Evolutionary conservation across 768 basidiomycete species (phyloP).

Genomic region (Amanita pallidorosea): DNA sequence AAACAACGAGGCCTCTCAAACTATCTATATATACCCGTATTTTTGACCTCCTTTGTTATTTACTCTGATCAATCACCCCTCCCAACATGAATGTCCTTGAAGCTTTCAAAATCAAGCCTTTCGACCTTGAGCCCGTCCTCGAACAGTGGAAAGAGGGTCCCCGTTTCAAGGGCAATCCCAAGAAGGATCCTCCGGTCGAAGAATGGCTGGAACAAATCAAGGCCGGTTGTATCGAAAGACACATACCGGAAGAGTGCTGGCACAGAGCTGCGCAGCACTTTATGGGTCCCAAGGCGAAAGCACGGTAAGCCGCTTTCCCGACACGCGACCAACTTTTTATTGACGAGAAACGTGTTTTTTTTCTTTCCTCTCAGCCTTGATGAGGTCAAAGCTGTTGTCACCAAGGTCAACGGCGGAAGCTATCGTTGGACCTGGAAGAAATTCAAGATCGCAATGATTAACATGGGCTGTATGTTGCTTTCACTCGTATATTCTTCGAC

Average conservation of each 20-base stretch:
- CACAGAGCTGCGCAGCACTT: conserved; percentile 72
- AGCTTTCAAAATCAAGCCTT: conserved; percentile 73
- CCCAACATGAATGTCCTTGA: conserved; percentile 27
- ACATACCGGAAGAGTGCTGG: conserved; percentile 75
- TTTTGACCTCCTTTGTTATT: not conserved
- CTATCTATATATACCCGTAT: conserved; percentile 1
- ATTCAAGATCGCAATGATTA: conserved; percentile 67
- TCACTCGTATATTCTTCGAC: not conserved
- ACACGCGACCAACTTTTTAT: not conserved
- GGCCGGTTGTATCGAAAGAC: conserved; percentile 57
- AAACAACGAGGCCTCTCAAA: conserved; percentile 3
- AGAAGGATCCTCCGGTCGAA: conserved; percentile 60
- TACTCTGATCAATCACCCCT: not conserved
- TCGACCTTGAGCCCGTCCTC: conserved; percentile 60
- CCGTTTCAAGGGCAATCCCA: conserved; percentile 53
- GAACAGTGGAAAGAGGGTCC: conserved; percentile 59
- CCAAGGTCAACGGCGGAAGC: conserved; percentile 63
- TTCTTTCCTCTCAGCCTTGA: conserved; percentile 28
- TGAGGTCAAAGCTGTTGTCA: conserved; percentile 65
- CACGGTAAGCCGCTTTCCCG: conserved; percentile 24
- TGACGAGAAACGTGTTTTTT: not conserved
- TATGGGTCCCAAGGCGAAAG: conserved; percentile 61
- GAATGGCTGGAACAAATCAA: conserved; percentile 68
- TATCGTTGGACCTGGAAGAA: conserved; percentile 82
- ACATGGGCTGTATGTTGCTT: conserved; percentile 61